Evolutionary conservation across 768 basidiomycete species (phyloP).

Genomic region (Pleurotus ostreatus): DNA sequence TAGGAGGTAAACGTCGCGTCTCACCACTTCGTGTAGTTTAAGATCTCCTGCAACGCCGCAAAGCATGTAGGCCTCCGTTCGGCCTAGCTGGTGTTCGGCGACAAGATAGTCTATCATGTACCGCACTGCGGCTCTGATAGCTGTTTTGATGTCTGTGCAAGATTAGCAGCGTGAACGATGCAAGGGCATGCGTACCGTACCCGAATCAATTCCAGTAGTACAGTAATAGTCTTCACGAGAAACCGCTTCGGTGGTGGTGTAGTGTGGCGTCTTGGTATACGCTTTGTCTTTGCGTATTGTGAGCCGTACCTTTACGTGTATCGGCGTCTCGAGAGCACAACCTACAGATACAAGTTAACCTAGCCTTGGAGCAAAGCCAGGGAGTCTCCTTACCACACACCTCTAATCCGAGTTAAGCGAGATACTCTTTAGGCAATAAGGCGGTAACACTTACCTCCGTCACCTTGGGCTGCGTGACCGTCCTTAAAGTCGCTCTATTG

Average conservation of each 20-base stretch:
- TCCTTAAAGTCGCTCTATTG: conserved; percentile 31
- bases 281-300: conserved; percentile 54
- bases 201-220: conserved; percentile 48
- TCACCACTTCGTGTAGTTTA: conserved; percentile 59
- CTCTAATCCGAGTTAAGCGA: conserved; percentile 30
- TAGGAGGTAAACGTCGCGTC: conserved; percentile 13
- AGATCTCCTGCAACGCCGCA: conserved; percentile 59
- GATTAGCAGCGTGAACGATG: neutral
- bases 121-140: conserved; percentile 51
- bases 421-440: too few species aligned
- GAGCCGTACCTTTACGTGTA: conserved; percentile 49
- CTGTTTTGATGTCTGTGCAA: conserved; percentile 45
- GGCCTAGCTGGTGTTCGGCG: conserved; percentile 35
- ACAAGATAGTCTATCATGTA: conserved; percentile 52
- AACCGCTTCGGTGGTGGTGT: conserved; percentile 28
- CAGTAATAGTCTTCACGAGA: conserved; percentile 43
- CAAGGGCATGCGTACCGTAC: neutral
- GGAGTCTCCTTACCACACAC: conserved; percentile 44
- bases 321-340: conserved; percentile 62
- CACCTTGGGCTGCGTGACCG: conserved; percentile 65
- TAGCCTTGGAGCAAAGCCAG: neutral
- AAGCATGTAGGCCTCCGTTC: conserved; percentile 56
- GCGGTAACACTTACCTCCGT: conserved; percentile 43
- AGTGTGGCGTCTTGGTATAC: conserved; percentile 58
- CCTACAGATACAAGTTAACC: conserved; percentile 26